Evolutionary conservation across 768 basidiomycete genomes (phyloP).

Genomic region (Amanita pallidorosea): DNA sequence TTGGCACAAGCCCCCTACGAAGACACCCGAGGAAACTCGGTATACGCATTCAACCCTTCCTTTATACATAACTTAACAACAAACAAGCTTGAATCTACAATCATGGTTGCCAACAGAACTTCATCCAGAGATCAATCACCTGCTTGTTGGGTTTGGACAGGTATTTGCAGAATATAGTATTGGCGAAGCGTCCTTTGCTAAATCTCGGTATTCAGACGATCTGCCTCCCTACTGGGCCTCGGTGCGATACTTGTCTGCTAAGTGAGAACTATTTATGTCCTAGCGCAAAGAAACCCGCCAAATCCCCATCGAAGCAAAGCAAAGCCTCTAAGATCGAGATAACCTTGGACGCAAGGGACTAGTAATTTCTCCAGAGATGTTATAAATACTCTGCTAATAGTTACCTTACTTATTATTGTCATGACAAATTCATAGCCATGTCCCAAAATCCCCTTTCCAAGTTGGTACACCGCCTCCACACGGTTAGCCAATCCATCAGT

Average conservation of each 20-base stretch:
- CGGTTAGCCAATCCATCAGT: conserved; percentile 52
- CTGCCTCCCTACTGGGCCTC: conserved; percentile 55
- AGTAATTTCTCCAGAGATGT: neutral
- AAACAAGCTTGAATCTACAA: conserved; percentile 56
- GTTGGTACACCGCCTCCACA: conserved; percentile 68
- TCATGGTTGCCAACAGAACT: conserved; percentile 75
- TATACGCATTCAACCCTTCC: conserved; percentile 14
- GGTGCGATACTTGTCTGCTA: conserved; percentile 55
- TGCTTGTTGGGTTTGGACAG: conserved; percentile 83
- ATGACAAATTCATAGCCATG: conserved; percentile 25
- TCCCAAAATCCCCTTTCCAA: conserved; percentile 90
- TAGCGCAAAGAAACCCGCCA: conserved; percentile 31
- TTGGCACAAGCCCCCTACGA: conserved; percentile 84
- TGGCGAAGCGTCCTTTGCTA: neutral
- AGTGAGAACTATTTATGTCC: conserved; percentile 51
- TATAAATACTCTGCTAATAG: neutral
- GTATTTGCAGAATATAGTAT: conserved; percentile 21
- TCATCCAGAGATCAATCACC: conserved; percentile 65
- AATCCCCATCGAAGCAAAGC: conserved; percentile 16
- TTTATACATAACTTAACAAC: neutral
- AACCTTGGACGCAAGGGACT: conserved; percentile 10
- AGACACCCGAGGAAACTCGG: conserved; percentile 84
- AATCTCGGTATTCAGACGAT: conserved; percentile 33
- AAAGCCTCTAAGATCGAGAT: conserved; percentile 17
- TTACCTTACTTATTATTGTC: neutral